A percentile compares a stretch with the other conserved stretches of the same genome.
Evolutionary conservation across 345 rosid genomes (phyloP).

Genomic region (Syzygium grande): DNA sequence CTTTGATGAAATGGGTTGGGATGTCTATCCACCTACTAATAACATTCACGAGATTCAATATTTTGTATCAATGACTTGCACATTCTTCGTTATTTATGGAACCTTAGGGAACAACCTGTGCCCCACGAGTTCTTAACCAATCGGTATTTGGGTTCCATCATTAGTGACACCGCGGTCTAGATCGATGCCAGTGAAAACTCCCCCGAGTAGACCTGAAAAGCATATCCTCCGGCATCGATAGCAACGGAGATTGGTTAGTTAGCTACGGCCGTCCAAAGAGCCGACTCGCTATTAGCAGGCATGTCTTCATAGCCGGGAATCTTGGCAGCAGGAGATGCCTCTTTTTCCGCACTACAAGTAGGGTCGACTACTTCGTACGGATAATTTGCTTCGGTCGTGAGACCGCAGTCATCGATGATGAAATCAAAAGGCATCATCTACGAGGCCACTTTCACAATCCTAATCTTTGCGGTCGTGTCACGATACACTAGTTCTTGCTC

Average conservation of each 20-base stretch:
- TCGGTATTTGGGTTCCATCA: slow-evolving; percentile 42
- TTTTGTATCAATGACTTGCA: background rate
- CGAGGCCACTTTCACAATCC: slow-evolving; percentile 36
- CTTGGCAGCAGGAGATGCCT: slow-evolving; percentile 3
- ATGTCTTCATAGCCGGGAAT: slow-evolving; percentile 31
- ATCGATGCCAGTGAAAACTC: slow-evolving; percentile 24
- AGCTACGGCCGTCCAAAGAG: slow-evolving; percentile 41
- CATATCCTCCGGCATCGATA: slow-evolving; percentile 16
- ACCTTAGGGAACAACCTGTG: slow-evolving; percentile 5
- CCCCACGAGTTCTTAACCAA: slow-evolving; percentile 68
- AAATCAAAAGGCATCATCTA: slow-evolving; percentile 32
- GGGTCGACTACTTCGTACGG: slow-evolving; percentile 28
- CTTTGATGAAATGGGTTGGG: no score
- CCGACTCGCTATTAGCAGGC: slow-evolving; percentile 30
- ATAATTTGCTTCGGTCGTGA: slow-evolving; percentile 32
- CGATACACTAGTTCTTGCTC: slow-evolving; percentile 40
- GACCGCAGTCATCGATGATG: slow-evolving; percentile 27
- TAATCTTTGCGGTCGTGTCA: slow-evolving; percentile 8
- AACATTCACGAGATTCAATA: no score
- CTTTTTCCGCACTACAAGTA: slow-evolving; percentile 14
- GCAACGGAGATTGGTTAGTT: slow-evolving; percentile 45
- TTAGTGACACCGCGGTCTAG: slow-evolving; percentile 37
- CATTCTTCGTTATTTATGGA: no score
- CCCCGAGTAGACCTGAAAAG: slow-evolving; percentile 29
- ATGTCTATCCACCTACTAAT: no score